Evolutionary conservation across 1,284 basidiomycete species (phyloP).

Genomic region (Trametes polyzona): DNA sequence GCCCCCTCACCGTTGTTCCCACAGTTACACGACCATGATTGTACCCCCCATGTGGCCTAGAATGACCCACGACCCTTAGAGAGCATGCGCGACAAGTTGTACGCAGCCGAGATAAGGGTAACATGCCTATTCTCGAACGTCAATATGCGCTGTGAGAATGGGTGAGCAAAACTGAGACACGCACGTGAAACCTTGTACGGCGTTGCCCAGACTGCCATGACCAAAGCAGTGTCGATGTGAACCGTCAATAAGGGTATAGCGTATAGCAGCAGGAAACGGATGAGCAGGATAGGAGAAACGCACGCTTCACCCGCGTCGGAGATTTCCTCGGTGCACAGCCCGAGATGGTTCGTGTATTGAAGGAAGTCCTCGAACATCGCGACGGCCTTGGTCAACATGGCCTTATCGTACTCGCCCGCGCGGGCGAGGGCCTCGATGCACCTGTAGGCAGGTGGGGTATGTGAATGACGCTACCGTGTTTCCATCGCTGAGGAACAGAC

Average conservation of each 20-base stretch:
- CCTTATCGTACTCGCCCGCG: slow-evolving; percentile 76
- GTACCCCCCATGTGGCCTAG: neutral
- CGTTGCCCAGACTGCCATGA: slow-evolving; percentile 77
- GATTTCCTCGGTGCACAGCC: slow-evolving; percentile 85
- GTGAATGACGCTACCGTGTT: neutral
- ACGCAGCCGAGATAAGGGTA: slow-evolving; percentile 81
- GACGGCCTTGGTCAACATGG: slow-evolving; percentile 70
- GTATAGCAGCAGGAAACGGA: neutral
- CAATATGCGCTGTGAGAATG: no score
- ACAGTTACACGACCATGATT: no score
- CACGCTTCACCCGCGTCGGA: slow-evolving; percentile 79
- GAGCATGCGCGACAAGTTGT: slow-evolving; percentile 73
- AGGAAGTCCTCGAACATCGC: slow-evolving; percentile 87
- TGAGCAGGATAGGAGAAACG: slow-evolving; percentile 25
- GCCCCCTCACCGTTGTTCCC: no score
- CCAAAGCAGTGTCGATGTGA: neutral
- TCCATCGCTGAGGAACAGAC: no score
- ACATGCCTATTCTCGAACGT: slow-evolving; percentile 80
- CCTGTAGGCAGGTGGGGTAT: slow-evolving; percentile 44
- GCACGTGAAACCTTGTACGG: slow-evolving; percentile 87
- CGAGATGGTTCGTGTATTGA: slow-evolving; percentile 85
- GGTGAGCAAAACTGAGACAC: slow-evolving; percentile 36
- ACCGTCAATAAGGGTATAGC: neutral
- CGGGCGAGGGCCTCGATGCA: slow-evolving; percentile 87
- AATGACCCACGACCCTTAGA: slow-evolving; percentile 3